phyloP scores from a whole-genome alignment of 306 rosid species.

The Abrus pulchellus region DNA sequence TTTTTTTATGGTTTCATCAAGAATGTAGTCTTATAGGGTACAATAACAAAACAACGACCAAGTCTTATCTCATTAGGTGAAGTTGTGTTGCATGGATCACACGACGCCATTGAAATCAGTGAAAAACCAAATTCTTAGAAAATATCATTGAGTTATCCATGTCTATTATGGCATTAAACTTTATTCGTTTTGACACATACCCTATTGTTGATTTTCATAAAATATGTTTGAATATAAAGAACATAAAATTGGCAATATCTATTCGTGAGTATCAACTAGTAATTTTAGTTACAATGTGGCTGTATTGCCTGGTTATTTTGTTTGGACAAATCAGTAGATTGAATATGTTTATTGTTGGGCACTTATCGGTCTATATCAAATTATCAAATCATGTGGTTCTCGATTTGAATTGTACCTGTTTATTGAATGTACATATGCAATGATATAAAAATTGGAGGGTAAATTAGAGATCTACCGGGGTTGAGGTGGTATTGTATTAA shows the following conservation, averaged over 20 bases:
- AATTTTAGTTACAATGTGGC: neutral
- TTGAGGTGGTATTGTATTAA: neutral
- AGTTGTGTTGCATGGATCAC: too few species aligned
- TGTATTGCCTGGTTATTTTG: neutral
- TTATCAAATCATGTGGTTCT: too few species aligned
- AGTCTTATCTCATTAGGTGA: too few species aligned
- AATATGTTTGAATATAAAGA: neutral
- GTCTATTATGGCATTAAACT: neutral
- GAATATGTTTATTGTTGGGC: too few species aligned
- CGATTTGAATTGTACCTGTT: too few species aligned
- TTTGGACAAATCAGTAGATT: neutral
- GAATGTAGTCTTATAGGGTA: slow-evolving; percentile 8
- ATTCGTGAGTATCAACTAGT: neutral
- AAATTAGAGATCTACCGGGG: neutral
- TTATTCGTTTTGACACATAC: neutral
- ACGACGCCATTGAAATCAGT: too few species aligned
- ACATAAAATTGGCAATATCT: neutral
- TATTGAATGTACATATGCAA: neutral
- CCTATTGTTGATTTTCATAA: neutral
- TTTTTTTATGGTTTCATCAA: neutral
- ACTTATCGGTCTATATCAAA: too few species aligned
- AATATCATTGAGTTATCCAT: too few species aligned
- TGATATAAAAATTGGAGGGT: neutral
- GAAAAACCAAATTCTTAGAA: too few species aligned
- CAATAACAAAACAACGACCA: neutral